Base-by-base conservation (phyloP, 176 grass and related monocot species). In the Urochloa ruziziensis region DNA sequence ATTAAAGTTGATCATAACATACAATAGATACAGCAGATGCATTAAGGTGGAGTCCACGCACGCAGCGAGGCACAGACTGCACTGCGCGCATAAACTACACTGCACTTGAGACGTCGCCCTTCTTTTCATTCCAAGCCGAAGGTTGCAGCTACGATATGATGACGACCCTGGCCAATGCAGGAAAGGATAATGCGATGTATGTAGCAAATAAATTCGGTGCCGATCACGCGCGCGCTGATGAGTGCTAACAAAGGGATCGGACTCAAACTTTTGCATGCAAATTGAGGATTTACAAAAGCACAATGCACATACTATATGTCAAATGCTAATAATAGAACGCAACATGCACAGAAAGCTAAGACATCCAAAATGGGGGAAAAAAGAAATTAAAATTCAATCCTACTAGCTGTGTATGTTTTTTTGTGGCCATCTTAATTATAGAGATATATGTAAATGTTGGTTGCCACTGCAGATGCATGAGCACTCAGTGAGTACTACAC, bases 1-100 rank as follows among this genome's bases (percentile, higher is more conserved):
- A 28, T 7, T 49, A n/a, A n/a, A n/a, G n/a, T n/a, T n/a, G n/a
- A n/a, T 32, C 56, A 61, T 77, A 77, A 77, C n/a, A 44, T 77
- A 77, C 24, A 60, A 77, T 61, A 61, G 3, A 1, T 14, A 29
- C 15, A 18, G 7, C 14, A 49, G 19, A 57, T 37, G 73, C 3
- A 16, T 1, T 37, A 4, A 77, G 53, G 74, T 77, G 74, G 74
- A 28, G 52, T 59, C 53, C 74, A 77, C 53, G 74, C 16, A 76
- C 73, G 32, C 72, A 74, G 9, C 10, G 72, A 35, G 33, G 25
- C 23, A 75, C 17, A 37, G 33, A 75, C 48, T 39, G 24, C 2
- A 37, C 7, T 0, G n/a, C n/a, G 33, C 48, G 3, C 49, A 76
- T 59, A 59, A 40, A 27, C 52, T 76, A 42, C 27, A 30, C 24